These are phyloP conservation scores for Chaetomium tenue DNA, from an alignment of 495 filamentous ascomycete genomes.

Conservation along the genomic window DNA sequence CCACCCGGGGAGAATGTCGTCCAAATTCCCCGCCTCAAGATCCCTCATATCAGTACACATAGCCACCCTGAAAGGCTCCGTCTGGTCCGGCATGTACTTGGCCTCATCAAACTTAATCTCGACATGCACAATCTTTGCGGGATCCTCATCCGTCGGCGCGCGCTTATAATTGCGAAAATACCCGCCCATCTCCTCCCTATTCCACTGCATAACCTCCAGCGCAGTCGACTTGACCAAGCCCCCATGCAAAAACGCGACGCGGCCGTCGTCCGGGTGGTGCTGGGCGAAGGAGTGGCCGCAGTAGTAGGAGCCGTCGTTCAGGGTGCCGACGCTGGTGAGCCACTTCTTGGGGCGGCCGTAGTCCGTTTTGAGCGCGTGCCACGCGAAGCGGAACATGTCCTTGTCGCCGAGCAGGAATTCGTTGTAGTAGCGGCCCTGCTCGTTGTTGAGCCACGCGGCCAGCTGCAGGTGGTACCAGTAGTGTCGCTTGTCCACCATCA, in stretches of 20 bases:
- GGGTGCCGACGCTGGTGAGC: slow-evolving; percentile 15
- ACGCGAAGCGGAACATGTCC: slow-evolving; percentile 33
- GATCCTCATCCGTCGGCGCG: slow-evolving; percentile 7
- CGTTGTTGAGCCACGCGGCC: slow-evolving; percentile 30
- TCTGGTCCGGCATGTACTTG: slow-evolving; percentile 8
- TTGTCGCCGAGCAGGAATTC: slow-evolving; percentile 34
- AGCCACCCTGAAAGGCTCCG: background rate
- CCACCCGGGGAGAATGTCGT: slow-evolving; percentile 12
- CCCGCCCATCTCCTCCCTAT: slow-evolving; percentile 5
- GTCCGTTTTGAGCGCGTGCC: slow-evolving; percentile 31
- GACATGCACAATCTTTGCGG: background rate
- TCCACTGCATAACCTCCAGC: slow-evolving; percentile 16
- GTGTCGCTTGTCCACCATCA: slow-evolving; percentile 31
- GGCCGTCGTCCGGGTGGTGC: slow-evolving; percentile 20
- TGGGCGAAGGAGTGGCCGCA: slow-evolving; percentile 19
- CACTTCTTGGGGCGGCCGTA: slow-evolving; percentile 16
- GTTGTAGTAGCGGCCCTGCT: slow-evolving; percentile 28
- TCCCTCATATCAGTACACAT: slow-evolving; percentile 13
- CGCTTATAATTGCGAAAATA: slow-evolving; percentile 18
- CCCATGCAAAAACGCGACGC: slow-evolving; percentile 16
- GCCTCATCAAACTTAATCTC: slow-evolving; percentile 7
- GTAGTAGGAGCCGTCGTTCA: slow-evolving; percentile 15
- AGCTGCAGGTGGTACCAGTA: slow-evolving; percentile 32
- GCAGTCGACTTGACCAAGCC: slow-evolving; percentile 6
- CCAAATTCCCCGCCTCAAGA: background rate